phyloP scores from a whole-genome alignment of 139 green algal species.

The Parachlorella kessleri region DNA sequence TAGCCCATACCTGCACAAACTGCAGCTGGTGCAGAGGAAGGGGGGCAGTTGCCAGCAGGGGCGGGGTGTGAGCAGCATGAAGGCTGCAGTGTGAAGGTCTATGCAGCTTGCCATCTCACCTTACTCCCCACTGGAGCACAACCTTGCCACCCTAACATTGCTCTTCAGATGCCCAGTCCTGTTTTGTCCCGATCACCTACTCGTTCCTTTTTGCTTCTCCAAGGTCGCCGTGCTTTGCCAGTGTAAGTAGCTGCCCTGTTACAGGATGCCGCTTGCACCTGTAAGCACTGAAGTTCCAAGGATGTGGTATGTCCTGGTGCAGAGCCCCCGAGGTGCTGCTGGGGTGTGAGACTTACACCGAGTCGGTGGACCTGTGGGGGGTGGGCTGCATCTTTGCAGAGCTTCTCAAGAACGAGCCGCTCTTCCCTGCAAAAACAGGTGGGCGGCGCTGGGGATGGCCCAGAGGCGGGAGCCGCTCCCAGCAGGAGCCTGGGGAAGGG shows the following conservation, averaged over 20 bases:
- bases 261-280: background rate
- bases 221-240: background rate
- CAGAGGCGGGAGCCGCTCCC: no score
- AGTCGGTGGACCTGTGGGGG: slow-evolving; percentile 71
- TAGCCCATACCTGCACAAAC: background rate
- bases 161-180: background rate
- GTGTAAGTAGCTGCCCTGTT: background rate
- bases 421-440: slow-evolving; percentile 61
- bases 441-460: background rate
- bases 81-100: background rate
- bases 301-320: no score
- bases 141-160: no score
- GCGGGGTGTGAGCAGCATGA: background rate
- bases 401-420: slow-evolving; percentile 59
- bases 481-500: no score
- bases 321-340: slow-evolving; percentile 56
- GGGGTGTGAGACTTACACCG: slow-evolving; percentile 52
- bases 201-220: background rate
- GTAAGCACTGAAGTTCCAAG: no score
- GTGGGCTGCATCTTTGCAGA: slow-evolving; percentile 78
- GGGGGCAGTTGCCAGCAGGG: background rate
- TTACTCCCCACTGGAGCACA: no score
- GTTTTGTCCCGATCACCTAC: background rate
- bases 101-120: no score
- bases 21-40: background rate